A percentile compares a stretch with the other conserved stretches of the same genome.
Evolutionary conservation across 352 stramenopile genomes (phyloP).

Genomic region (Phytophthora constricta): DNA sequence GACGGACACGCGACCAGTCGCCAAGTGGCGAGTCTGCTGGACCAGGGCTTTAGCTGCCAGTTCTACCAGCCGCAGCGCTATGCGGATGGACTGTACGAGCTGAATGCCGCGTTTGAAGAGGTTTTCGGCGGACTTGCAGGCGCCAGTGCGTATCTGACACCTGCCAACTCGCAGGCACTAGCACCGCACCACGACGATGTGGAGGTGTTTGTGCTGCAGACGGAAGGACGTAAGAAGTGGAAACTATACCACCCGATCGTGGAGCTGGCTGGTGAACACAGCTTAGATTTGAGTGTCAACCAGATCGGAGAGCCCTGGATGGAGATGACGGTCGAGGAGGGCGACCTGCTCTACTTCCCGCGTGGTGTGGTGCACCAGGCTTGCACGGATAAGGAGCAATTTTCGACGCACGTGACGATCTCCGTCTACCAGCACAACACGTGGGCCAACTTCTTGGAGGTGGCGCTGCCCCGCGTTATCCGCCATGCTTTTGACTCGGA

Average conservation of each 20-base stretch:
- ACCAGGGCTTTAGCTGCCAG: slow-evolving; percentile 83
- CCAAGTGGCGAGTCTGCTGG: slow-evolving; percentile 66
- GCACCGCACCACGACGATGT: slow-evolving; percentile 88
- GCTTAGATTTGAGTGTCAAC: slow-evolving; percentile 66
- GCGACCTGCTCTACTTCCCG: slow-evolving; percentile 87
- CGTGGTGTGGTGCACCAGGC: slow-evolving; percentile 84
- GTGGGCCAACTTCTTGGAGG: slow-evolving; percentile 89
- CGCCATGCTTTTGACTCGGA: slow-evolving; percentile 82
- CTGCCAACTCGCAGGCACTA: slow-evolving; percentile 79
- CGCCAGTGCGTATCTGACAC: slow-evolving; percentile 83
- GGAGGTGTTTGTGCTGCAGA: slow-evolving; percentile 89
- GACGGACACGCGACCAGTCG: slow-evolving; percentile 55
- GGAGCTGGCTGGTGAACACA: slow-evolving; percentile 80
- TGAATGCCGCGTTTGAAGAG: slow-evolving; percentile 85
- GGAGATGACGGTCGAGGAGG: slow-evolving; percentile 84
- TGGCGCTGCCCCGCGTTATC: slow-evolving; percentile 77
- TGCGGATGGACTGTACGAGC: slow-evolving; percentile 67
- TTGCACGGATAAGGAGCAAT: slow-evolving; percentile 72
- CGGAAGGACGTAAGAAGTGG: slow-evolving; percentile 88
- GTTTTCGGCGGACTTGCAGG: slow-evolving; percentile 80
- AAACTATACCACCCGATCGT: slow-evolving; percentile 84
- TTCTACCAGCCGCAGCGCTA: slow-evolving; percentile 91
- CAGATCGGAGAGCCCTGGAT: slow-evolving; percentile 83
- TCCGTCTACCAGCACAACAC: slow-evolving; percentile 91
- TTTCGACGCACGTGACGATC: slow-evolving; percentile 89